phyloP scores from a whole-genome alignment of 2,329 filamentous ascomycete genomes.

The Clonostachys byssicola region DNA sequence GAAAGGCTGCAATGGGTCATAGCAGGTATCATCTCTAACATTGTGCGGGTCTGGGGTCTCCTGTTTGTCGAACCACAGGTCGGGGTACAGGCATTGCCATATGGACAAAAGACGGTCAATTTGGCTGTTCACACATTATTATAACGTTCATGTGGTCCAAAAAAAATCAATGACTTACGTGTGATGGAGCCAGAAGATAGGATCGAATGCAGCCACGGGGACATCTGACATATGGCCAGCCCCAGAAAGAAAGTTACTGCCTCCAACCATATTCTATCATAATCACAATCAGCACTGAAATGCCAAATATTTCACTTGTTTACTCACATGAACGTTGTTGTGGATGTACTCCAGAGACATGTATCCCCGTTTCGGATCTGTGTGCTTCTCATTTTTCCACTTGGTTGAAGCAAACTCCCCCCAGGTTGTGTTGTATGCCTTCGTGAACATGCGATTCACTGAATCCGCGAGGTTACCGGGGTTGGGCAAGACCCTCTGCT shows the following conservation, averaged over 20 bases:
- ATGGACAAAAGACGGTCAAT: not conserved
- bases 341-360: slow-evolving; percentile 29
- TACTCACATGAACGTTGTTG: slow-evolving; percentile 26
- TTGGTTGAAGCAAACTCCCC: slow-evolving; percentile 3
- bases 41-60: not conserved
- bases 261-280: slow-evolving; percentile 1
- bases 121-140: not conserved
- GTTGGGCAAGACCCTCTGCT: slow-evolving; percentile 7
- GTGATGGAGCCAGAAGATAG: slow-evolving; percentile 61
- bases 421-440: slow-evolving; percentile 15
- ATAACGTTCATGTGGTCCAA: not conserved
- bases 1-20: not conserved
- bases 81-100: slow-evolving; percentile 2
- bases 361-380: slow-evolving; percentile 3
- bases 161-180: slow-evolving; percentile 10
- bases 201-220: slow-evolving; percentile 58
- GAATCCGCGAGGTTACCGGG: slow-evolving; percentile 13
- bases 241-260: slow-evolving; percentile 15
- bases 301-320: not conserved
- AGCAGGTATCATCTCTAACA: not conserved
- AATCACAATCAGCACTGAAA: too few relatives aligned
- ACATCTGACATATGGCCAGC: slow-evolving; percentile 50
- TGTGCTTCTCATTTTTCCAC: not conserved
- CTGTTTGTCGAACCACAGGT: slow-evolving; percentile 5
- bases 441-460: slow-evolving; percentile 13